phyloP scores from a whole-genome alignment of 202 grass and related monocot species.

The Panicum hallii region DNA sequence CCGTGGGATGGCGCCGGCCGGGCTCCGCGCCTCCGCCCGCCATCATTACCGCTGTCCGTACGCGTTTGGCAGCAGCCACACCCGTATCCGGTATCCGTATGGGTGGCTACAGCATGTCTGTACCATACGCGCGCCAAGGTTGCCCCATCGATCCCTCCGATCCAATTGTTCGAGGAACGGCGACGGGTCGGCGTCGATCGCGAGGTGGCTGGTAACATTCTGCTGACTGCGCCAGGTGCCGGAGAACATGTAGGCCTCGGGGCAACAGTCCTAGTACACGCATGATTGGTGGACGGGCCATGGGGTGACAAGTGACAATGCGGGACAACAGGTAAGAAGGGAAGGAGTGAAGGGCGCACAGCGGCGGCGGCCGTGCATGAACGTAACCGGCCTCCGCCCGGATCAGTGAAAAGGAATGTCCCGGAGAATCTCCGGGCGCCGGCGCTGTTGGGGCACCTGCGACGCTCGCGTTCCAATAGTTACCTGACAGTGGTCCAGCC shows the following conservation, averaged over 20 bases:
- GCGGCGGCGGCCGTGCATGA: not conserved
- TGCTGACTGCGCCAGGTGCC: not conserved
- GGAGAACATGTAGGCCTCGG: not conserved
- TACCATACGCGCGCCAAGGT: not conserved
- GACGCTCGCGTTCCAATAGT: conserved; percentile 26
- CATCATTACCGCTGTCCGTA: conserved; percentile 51
- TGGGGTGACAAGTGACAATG: not conserved
- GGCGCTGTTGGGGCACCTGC: conserved; percentile 33
- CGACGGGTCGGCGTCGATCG: not conserved
- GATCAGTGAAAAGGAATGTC: conserved; percentile 53
- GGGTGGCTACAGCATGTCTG: not conserved
- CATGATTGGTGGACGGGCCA: too few relatives aligned
- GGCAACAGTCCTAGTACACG: not conserved
- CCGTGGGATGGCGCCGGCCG: conserved; percentile 18
- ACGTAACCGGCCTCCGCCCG: not conserved
- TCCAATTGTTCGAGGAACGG: too few relatives aligned
- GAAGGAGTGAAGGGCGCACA: not conserved
- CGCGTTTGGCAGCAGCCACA: conserved; percentile 17
- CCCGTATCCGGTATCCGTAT: not conserved
- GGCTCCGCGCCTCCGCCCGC: not conserved
- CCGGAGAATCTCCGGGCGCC: not conserved
- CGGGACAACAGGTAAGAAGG: not conserved
- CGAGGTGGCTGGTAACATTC: not conserved
- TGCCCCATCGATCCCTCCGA: too few relatives aligned
- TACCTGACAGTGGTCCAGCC: not conserved